A percentile compares a stretch with the other conserved stretches of the same genome.
Conservation (phyloP, 768 basidiomycete species). For the Hemileccinum impolitum region DNA sequence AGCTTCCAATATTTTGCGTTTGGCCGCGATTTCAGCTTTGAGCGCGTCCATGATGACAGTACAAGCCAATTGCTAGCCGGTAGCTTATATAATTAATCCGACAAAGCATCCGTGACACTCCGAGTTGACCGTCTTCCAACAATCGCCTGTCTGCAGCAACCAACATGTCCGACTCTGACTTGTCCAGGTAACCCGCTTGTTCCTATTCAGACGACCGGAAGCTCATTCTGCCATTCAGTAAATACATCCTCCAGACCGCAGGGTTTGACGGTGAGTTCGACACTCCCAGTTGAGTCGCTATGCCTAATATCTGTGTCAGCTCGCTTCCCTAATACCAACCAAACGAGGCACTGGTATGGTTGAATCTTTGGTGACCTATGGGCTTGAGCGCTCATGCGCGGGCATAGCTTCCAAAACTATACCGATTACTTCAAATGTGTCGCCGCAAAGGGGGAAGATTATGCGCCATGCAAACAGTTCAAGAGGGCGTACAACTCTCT, state of each 20-base stretch:
- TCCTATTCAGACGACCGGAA: not conserved
- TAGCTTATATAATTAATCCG: conserved; percentile 27
- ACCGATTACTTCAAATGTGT: conserved; percentile 99
- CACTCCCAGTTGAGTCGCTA: not conserved
- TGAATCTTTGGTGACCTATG: not conserved
- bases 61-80: not conserved
- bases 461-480: conserved; percentile 98
- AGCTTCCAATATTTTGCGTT: conserved; percentile 71
- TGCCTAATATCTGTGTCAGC: conserved; percentile 42
- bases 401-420: conserved; percentile 87
- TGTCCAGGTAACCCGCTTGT: conserved; percentile 46
- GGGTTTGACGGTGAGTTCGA: conserved; percentile 79
- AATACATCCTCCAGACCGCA: conserved; percentile 90
- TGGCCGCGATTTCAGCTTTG: conserved; percentile 82
- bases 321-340: conserved; percentile 88
- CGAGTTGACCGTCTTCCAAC: conserved; percentile 33
- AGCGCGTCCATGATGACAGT: conserved; percentile 73
- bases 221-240: conserved; percentile 44
- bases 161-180: conserved; percentile 61
- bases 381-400: not conserved
- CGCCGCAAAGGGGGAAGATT: conserved; percentile 96
- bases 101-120: conserved; percentile 33
- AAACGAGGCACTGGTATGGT: conserved; percentile 91
- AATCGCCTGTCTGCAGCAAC: conserved; percentile 36
- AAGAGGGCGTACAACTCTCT: conserved; percentile 92